These are phyloP conservation scores for Beauveria sp. DNA, from an alignment of 2,329 filamentous ascomycete genomes.

Conservation along the genomic window DNA sequence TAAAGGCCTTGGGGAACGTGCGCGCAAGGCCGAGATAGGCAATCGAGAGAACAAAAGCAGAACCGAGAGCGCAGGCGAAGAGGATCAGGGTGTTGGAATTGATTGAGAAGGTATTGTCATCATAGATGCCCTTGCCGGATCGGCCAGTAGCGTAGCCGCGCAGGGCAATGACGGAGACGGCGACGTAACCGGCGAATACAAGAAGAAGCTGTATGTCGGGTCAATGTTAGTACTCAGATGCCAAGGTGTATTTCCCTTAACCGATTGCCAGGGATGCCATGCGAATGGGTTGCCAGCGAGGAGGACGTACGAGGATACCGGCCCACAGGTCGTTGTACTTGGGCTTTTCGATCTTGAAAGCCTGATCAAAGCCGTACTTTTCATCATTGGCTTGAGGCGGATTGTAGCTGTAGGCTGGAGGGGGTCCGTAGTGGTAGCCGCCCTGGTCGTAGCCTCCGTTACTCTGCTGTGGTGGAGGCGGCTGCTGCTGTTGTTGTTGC, in stretches of 20 bases:
- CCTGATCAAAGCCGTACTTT: conserved; percentile 63
- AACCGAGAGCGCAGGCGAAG: conserved; percentile 68
- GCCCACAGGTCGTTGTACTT: conserved; percentile 92
- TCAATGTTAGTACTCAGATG: neutral
- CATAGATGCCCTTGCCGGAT: conserved; percentile 68
- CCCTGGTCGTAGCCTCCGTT: conserved; percentile 15
- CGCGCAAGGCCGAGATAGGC: conserved; percentile 70
- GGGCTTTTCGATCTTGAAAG: conserved; percentile 74
- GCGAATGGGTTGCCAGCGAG: neutral
- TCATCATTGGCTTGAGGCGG: conserved; percentile 31
- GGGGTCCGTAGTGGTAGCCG: conserved; percentile 21
- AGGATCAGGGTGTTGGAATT: conserved; percentile 80
- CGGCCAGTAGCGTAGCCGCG: conserved; percentile 60
- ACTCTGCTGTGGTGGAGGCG: conserved; percentile 18
- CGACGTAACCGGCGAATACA: conserved; percentile 66
- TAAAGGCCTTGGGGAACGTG: conserved; percentile 78
- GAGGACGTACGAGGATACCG: conserved; percentile 56
- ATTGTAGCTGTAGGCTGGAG: conserved; percentile 28
- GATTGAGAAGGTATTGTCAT: conserved; percentile 59
- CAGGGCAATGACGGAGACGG: conserved; percentile 67
- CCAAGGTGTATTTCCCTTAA: neutral
- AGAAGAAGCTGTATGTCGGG: conserved; percentile 50
- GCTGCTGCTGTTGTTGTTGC: conserved; percentile 22
- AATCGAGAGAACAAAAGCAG: conserved; percentile 69
- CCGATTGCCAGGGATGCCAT: too few species aligned